Evolutionary conservation across 768 basidiomycete genomes (phyloP).

Genomic region (Rhizopogon sp.): DNA sequence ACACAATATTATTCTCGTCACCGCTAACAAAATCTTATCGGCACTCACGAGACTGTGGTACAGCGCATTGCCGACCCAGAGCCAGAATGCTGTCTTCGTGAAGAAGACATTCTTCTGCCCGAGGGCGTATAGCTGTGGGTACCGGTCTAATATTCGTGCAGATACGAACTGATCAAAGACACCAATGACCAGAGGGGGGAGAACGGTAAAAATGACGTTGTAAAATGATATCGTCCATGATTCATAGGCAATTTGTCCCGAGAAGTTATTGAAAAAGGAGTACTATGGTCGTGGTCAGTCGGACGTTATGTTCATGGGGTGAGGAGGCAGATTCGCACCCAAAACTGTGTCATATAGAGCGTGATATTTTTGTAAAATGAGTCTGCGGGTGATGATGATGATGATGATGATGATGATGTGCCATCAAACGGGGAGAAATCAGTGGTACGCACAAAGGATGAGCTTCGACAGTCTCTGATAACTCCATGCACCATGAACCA

Average conservation of each 20-base stretch:
- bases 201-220: conserved; percentile 92
- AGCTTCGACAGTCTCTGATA: conserved; percentile 93
- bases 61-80: conserved; percentile 85
- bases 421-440: neutral
- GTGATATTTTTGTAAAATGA: conserved; percentile 99
- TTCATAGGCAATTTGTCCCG: conserved; percentile 97
- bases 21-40: neutral
- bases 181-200: conserved; percentile 96
- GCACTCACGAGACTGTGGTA: conserved; percentile 80
- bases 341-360: conserved; percentile 98
- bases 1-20: neutral
- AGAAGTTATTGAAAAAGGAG: conserved; percentile 99
- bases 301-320: neutral
- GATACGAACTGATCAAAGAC: conserved; percentile 99
- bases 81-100: conserved; percentile 86
- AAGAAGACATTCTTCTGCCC: conserved; percentile 96
- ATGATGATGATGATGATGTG: conserved; percentile 5
- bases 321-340: conserved; percentile 50
- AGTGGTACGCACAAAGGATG: conserved; percentile 73
- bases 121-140: conserved; percentile 92
- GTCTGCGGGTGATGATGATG: conserved; percentile 40
- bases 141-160: conserved; percentile 92
- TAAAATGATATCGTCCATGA: conserved; percentile 98
- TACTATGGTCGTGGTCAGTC: conserved; percentile 47
- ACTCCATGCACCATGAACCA: conserved; percentile 99